These are phyloP conservation scores for Chaetoceros muelleri DNA, from an alignment of 108 stramenopile genomes.

Conservation along the genomic window DNA sequence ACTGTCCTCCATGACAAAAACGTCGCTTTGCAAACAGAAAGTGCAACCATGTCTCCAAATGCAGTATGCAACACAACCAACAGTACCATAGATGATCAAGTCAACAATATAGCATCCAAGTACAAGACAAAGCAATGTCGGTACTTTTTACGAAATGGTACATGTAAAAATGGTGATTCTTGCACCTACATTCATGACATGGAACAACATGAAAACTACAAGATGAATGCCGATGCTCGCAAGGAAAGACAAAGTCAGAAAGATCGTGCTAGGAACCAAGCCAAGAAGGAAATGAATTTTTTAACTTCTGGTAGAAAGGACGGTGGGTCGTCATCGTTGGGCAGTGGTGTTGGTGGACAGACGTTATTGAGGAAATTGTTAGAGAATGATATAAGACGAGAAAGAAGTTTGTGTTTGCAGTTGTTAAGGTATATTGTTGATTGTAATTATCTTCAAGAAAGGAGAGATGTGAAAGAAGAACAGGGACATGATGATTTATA, in stretches of 20 bases:
- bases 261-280: not conserved
- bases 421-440: slow-evolving; percentile 66
- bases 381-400: slow-evolving; percentile 58
- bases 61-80: not conserved
- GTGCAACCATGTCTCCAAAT: not conserved
- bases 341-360: not conserved
- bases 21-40: not conserved
- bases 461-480: not conserved
- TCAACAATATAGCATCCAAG: not conserved
- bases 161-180: slow-evolving; percentile 30
- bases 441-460: slow-evolving; percentile 42
- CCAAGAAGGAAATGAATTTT: not conserved
- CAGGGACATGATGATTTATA: no score
- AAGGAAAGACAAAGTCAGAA: not conserved
- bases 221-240: not conserved
- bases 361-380: slow-evolving; percentile 61
- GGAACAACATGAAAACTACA: not conserved
- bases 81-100: not conserved
- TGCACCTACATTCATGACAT: slow-evolving; percentile 39
- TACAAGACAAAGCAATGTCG: slow-evolving; percentile 23
- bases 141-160: slow-evolving; percentile 34
- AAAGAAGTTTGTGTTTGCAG: slow-evolving; percentile 57
- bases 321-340: not conserved
- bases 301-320: not conserved
- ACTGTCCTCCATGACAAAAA: not conserved